phyloP scores from a whole-genome alignment of 129 eudicot genomes.

The Lactuca sativa region DNA sequence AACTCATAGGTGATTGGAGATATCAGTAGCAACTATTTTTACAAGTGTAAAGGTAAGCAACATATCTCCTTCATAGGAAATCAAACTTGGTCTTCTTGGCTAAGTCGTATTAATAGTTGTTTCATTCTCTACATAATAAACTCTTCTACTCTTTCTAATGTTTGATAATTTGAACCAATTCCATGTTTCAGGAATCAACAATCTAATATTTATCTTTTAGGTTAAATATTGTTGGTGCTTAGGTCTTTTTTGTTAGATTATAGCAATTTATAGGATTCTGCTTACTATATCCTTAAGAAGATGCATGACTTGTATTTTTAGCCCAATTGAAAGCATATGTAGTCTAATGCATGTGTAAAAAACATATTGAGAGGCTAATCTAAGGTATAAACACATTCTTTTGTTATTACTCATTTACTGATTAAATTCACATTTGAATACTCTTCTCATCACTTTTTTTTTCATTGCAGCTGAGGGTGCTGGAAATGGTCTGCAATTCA shows the following conservation, averaged over 20 bases:
- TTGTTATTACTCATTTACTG: background rate
- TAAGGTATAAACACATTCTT: constrained; percentile 54
- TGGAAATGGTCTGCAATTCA: constrained; percentile 89
- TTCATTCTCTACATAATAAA: background rate
- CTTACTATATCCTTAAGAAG: constrained; percentile 75
- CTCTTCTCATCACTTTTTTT: constrained; percentile 3
- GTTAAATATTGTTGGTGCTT: constrained; percentile 71
- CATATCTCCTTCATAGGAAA: too few species aligned
- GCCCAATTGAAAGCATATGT: constrained; percentile 95
- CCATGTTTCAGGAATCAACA: background rate
- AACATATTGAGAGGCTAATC: constrained; percentile 89
- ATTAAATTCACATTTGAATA: background rate
- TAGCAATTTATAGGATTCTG: constrained; percentile 61
- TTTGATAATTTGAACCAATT: constrained; percentile 5
- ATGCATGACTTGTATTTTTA: constrained; percentile 87
- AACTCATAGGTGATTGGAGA: too few species aligned
- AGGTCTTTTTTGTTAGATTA: background rate
- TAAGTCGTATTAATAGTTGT: too few species aligned
- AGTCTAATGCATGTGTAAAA: constrained; percentile 99
- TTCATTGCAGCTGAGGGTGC: constrained; percentile 84
- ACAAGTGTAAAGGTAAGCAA: too few species aligned
- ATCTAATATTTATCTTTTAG: constrained; percentile 33
- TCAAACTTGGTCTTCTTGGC: too few species aligned
- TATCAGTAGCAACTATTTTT: too few species aligned
- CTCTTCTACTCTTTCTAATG: constrained; percentile 5